Conservation (phyloP, 2,329 filamentous ascomycete species). For the Monosporascus sp. region DNA sequence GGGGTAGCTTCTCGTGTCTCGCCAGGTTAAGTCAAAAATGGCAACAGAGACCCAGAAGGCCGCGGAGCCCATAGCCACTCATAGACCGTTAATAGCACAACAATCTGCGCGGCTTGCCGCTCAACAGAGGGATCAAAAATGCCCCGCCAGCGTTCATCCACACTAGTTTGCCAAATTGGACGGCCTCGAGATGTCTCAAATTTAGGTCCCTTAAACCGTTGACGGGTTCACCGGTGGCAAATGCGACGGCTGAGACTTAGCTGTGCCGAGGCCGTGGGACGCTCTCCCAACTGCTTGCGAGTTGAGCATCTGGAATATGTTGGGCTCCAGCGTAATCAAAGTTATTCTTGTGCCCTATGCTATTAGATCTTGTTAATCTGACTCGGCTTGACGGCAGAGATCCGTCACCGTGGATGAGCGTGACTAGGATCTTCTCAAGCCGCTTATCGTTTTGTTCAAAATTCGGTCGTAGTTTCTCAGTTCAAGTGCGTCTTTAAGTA, state of each 20-base stretch:
- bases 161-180: constrained; percentile 16
- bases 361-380: background rate
- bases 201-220: constrained; percentile 13
- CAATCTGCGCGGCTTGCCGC: constrained; percentile 37
- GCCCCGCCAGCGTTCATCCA: constrained; percentile 26
- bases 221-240: constrained; percentile 10
- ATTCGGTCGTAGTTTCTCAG: background rate
- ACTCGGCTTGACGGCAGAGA: background rate
- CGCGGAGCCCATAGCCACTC: constrained; percentile 5
- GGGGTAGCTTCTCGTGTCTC: constrained; percentile 21
- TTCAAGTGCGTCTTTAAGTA: background rate
- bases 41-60: constrained; percentile 14
- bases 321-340: background rate
- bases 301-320: background rate
- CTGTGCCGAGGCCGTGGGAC: background rate
- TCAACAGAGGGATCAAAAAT: constrained; percentile 24
- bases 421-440: background rate
- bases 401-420: background rate
- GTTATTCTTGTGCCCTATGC: background rate
- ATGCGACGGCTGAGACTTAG: constrained; percentile 4
- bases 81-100: constrained; percentile 20
- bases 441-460: background rate
- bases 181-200: constrained; percentile 21
- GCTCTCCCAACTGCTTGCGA: background rate
- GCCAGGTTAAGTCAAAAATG: constrained; percentile 26